Base-by-base conservation (phyloP, 2,329 filamentous ascomycete species). In the Colletotrichum trifolii region DNA sequence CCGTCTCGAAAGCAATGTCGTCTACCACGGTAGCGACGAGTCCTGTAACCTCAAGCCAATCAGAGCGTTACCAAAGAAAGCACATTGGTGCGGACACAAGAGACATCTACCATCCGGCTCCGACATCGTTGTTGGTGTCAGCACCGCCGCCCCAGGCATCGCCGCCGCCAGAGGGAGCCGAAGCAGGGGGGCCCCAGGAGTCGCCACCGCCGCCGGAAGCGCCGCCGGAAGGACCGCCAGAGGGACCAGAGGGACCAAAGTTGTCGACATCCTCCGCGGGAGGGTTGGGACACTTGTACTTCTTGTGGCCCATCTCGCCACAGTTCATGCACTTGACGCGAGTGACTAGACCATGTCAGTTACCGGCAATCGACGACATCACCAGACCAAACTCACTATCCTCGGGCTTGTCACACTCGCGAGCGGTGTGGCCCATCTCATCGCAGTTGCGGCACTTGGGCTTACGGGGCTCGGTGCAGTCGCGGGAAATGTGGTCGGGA, bases 371-470 rank as follows among this genome's bases (percentile, higher is more conserved):
- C 9, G 43, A 58, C 42, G 12, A 38, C 10, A 57, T 2, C 4
- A 33, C 13, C 40, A 7, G 6, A 36, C 13, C 43, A 36, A 13
- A 76, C 81, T 76, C 76, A 82, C 83, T 83, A 70, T 87, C 84
- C 45, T 78, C 80, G 4, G 87, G 87, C 75, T 87, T 81, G 0
- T 85, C 82, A 69, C 88, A 92, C 50, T 92, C 89, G 42, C 82
- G 83, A 60, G 87, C 82, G 68, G 82, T 83, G 70, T 91, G 89
- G 3, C 89, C 89, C 64, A 81, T 79, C 68, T 86, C 81, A 13
- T 85, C 80, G 67, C 89, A 91, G 74, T 85, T 79, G 67, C 85
- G 85, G 77, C 90, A 93, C 9, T 78, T 84, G 3, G 88, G 86
- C 10, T 67, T 71, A 46, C 76, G 77, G 49, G 77, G 78, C 67